Conservation (phyloP, 2,329 filamentous ascomycete genomes). For the Pyricularia grisea region DNA sequence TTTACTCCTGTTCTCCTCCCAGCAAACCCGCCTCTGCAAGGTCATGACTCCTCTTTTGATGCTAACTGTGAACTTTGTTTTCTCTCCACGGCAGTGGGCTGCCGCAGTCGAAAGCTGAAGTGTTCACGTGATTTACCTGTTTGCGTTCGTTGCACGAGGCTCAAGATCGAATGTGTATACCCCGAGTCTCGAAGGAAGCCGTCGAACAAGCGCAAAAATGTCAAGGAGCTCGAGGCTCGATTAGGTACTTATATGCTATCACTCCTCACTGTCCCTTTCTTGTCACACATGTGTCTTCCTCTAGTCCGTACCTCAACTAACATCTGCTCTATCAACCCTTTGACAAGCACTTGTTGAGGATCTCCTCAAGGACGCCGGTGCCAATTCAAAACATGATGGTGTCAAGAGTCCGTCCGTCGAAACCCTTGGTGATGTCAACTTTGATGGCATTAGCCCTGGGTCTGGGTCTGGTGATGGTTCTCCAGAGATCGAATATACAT, state of each 20-base stretch:
- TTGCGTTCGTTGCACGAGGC: constrained; percentile 69
- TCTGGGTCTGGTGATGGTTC: not conserved
- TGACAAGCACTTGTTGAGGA: constrained; percentile 69
- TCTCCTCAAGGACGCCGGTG: constrained; percentile 56
- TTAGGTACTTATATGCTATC: constrained; percentile 48
- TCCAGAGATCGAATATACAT: not conserved
- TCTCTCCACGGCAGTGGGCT: constrained; percentile 33
- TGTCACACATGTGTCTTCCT: not conserved
- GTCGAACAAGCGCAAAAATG: constrained; percentile 79
- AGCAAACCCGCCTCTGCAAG: not conserved
- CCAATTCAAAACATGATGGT: constrained; percentile 17
- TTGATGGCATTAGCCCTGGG: constrained; percentile 15
- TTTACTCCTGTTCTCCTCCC: not conserved
- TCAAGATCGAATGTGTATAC: constrained; percentile 73
- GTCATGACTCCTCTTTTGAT: not conserved
- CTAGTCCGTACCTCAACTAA: not conserved
- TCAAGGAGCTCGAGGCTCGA: constrained; percentile 81
- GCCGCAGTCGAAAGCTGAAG: constrained; percentile 74
- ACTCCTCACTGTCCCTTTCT: not conserved
- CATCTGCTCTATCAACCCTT: not conserved
- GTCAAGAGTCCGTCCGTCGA: not conserved
- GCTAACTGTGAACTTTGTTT: not conserved
- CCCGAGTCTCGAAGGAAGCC: constrained; percentile 85
- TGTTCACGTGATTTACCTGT: constrained; percentile 75
- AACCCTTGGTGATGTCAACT: constrained; percentile 12